Evolutionary conservation across 2,329 filamentous ascomycete genomes (phyloP).

Genomic region (Pseudocercospora crystallina): DNA sequence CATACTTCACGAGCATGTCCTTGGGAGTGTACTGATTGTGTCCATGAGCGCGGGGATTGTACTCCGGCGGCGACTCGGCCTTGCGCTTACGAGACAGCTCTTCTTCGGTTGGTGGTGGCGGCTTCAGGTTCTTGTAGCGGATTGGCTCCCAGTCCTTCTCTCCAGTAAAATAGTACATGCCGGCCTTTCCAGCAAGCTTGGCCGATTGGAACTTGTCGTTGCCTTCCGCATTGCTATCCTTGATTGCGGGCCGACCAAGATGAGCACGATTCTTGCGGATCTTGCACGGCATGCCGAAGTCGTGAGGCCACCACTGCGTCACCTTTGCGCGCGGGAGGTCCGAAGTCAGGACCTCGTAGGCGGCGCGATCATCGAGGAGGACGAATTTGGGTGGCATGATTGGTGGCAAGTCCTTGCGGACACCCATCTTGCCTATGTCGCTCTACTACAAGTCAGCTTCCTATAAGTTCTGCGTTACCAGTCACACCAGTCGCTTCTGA

Average conservation of each 20-base stretch:
- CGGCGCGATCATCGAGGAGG: constrained; percentile 43
- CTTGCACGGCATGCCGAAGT: constrained; percentile 38
- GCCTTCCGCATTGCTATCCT: constrained; percentile 15
- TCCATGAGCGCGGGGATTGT: constrained; percentile 22
- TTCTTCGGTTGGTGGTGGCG: constrained; percentile 11
- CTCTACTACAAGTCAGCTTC: constrained; percentile 14
- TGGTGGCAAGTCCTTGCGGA: constrained; percentile 11
- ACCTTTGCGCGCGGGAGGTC: constrained; percentile 29
- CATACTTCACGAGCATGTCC: constrained; percentile 29
- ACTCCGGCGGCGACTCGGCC: constrained; percentile 14
- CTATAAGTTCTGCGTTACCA: no score
- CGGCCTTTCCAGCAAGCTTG: constrained; percentile 16
- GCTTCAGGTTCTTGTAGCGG: constrained; percentile 19
- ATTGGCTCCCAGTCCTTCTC: constrained; percentile 27
- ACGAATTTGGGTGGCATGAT: constrained; percentile 39
- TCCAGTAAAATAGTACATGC: constrained; percentile 32
- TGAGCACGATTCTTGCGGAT: constrained; percentile 36
- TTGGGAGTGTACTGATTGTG: constrained; percentile 33
- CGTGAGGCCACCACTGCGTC: constrained; percentile 38
- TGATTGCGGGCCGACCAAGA: constrained; percentile 39
- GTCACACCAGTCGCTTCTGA: no score
- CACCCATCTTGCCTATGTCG: constrained; percentile 30
- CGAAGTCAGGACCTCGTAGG: constrained; percentile 35
- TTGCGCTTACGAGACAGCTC: constrained; percentile 21
- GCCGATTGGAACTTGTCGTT: constrained; percentile 20